Percentiles rank a stretch among this genome's conserved stretches.
Conservation (phyloP, 2,329 filamentous ascomycete species). For the Colletotrichum melonis region DNA sequence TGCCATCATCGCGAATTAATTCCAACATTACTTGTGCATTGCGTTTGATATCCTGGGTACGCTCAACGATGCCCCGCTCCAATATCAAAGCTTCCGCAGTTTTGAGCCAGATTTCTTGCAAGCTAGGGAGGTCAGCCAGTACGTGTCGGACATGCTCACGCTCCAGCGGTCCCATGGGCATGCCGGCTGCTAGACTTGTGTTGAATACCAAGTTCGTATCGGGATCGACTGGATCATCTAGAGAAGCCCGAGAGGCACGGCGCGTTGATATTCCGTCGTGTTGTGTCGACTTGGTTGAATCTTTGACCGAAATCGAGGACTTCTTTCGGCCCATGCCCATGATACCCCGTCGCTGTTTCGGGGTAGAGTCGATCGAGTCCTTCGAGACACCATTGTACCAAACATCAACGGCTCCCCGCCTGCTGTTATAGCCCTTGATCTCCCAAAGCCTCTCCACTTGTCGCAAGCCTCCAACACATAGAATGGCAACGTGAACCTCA, state of each 20-base stretch:
- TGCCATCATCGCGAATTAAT: constrained; percentile 71
- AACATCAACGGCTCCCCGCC: constrained; percentile 67
- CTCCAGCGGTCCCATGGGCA: constrained; percentile 68
- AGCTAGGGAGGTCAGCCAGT: constrained; percentile 64
- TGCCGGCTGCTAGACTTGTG: constrained; percentile 70
- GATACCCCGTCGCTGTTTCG: constrained; percentile 64
- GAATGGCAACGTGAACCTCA: constrained; percentile 70
- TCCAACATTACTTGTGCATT: constrained; percentile 72
- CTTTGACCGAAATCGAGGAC: constrained; percentile 53
- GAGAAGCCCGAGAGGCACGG: constrained; percentile 14
- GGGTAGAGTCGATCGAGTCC: constrained; percentile 53
- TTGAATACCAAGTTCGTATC: constrained; percentile 57
- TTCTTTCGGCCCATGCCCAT: constrained; percentile 69
- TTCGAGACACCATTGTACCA: constrained; percentile 67
- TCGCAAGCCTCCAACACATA: constrained; percentile 70
- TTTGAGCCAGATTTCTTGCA: constrained; percentile 72
- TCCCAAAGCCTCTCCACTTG: constrained; percentile 75
- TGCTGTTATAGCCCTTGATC: constrained; percentile 72
- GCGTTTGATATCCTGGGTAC: constrained; percentile 70
- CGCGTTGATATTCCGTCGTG: constrained; percentile 25
- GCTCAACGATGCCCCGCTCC: constrained; percentile 67
- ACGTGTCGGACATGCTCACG: constrained; percentile 62
- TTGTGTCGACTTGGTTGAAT: constrained; percentile 39
- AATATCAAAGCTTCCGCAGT: constrained; percentile 73
- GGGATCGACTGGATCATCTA: constrained; percentile 9